Evolutionary conservation across 176 grass and related monocot genomes (phyloP), one percentile per base, ranked within the genome.

Genomic region (Juncus effusus): DNA sequence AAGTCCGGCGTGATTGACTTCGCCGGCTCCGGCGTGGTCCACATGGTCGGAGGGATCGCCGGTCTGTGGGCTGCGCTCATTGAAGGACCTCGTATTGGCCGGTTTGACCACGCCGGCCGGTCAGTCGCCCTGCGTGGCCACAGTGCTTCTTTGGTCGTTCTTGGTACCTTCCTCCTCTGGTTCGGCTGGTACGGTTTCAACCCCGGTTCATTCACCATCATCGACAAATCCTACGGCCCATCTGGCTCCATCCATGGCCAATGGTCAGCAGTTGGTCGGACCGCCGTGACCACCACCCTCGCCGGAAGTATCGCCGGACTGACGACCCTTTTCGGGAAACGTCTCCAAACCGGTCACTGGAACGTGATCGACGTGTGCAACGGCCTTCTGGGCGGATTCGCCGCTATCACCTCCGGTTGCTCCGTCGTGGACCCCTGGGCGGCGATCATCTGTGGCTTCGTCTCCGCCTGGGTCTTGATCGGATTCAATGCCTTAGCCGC

Each of bases 181-280:
- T 91, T 96, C 65, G 91, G 91, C 0, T 96, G 91, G 91, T 96
- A 88, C 69, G 91, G 87, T 0, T 96, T 96, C 82, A 96, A 96
- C 82, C 91, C 87, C 0, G 91, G 91, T 0, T 96, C 91, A 53
- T 96, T 96, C 84, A 62, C 4, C 64, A 76, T 82, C 47, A 96
- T 96, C 81, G 70, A 78, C 69, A 91, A 88, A 77, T 59, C 84
- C 0, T 96, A 96, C 65, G 84, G 84, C 1, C 84, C 91, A 3
- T 19, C 81, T 2, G 87, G 91, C 0, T 83, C 73, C 44, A 66
- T 96, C 61, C 9, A 96, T 57, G 87, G 91, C 45, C 91, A 96
- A 80, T 96, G 91, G 91, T 96, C 91, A 0, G 91, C 70, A 42
- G 84, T 96, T n/a, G 91, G 91, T 12, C 91, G 91, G 71, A 88